Conservation (phyloP, 164 flowering plant species). For the Vitis riparia region DNA sequence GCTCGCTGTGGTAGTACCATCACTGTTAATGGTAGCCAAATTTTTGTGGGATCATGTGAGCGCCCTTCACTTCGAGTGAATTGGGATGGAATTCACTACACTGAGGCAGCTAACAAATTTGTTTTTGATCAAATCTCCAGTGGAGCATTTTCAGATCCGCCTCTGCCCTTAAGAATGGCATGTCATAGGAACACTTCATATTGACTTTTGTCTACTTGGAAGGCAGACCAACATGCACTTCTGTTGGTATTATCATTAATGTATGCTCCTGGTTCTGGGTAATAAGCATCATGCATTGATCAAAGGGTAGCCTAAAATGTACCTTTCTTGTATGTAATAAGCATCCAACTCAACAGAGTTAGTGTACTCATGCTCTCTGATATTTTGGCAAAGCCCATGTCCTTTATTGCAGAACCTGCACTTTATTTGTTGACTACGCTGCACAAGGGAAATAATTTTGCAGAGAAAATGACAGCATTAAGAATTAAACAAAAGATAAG, state of each 20-base stretch:
- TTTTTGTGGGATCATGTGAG: slow-evolving; percentile 25
- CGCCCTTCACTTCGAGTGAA: slow-evolving; percentile 15
- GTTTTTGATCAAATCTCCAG: slow-evolving; percentile 22
- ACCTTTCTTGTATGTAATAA: too few relatives aligned
- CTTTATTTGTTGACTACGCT: too few relatives aligned
- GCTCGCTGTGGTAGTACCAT: slow-evolving; percentile 28
- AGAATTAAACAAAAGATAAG: too few relatives aligned
- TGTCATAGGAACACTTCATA: slow-evolving; percentile 11
- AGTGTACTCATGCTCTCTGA: too few relatives aligned
- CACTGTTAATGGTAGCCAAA: slow-evolving; percentile 20
- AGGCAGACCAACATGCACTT: too few relatives aligned
- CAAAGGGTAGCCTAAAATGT: too few relatives aligned
- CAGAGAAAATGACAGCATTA: too few relatives aligned
- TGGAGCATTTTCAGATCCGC: slow-evolving; percentile 37
- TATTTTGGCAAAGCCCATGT: too few relatives aligned
- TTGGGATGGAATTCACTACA: slow-evolving; percentile 49
- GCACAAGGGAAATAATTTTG: too few relatives aligned
- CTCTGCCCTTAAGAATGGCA: slow-evolving; percentile 23
- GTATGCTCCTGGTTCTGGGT: neutral
- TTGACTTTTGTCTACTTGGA: neutral
- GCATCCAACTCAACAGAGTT: too few relatives aligned
- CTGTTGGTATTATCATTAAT: neutral
- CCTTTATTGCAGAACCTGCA: too few relatives aligned
- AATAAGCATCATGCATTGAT: too few relatives aligned
- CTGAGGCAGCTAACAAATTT: slow-evolving; percentile 38